Base-by-base conservation (phyloP, 768 basidiomycete genomes). In the Hericium erinaceus region DNA sequence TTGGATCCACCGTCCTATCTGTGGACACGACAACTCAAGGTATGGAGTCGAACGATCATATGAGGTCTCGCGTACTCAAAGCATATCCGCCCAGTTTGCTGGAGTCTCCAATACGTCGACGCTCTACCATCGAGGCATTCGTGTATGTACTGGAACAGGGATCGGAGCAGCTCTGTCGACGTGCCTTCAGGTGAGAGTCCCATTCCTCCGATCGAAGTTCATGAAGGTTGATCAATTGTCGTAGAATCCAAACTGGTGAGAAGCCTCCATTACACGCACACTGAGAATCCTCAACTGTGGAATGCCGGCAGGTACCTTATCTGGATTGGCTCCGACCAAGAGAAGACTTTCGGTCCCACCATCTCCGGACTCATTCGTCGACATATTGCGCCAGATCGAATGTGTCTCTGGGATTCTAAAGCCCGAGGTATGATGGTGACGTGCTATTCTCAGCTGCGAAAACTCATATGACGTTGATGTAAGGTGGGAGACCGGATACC, bases 251-350 rank as follows among this genome's bases (percentile, higher is more conserved):
- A 70, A 83, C 70, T 87, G 85, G 86, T 87, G 58, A 67, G 76
- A 54, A 44, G 38, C 13, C n/a, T n/a, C 24, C 28, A 37, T 57
- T 57, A 55, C 44, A 39, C 52, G 37, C 59, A 46, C 40, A 11
- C 50, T 22, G 15, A 7, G 26, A 7, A 7, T 22, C 24, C 58
- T 41, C 54, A 57, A 48, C 26, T 1, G 24, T 40, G 49, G 60
- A 50, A 64, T 52, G 24, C 52, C 48, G 48, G 41, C 60, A 87
- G 85, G 85, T 88, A 80, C 68, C 77, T 89, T 58, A 89, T 89
- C 62, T 89, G 87, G 87, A 87, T 88, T 82, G 86, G 86, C 54
- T 87, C 85, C 57, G 87, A 90, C 65, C 87, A 90, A 70, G 87
- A 87, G 69, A 88, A 85, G 72, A 89, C 88, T 2, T 91, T 92